Conservation (phyloP, 371 early-diverging fungal species). For the Capillidium heterosporum region DNA sequence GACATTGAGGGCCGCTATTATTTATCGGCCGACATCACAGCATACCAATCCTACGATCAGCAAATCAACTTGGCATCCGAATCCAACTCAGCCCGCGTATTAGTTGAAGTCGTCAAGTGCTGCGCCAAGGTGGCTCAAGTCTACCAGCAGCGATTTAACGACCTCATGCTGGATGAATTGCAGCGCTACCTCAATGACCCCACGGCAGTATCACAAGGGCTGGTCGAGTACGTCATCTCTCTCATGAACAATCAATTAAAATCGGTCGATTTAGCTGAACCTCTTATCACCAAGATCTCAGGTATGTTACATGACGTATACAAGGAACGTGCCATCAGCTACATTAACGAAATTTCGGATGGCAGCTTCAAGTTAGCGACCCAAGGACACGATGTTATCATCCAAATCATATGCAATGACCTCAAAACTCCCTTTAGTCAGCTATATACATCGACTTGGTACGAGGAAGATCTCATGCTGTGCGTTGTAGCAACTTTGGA, state of each 20-base stretch:
- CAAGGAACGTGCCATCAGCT: constrained; percentile 31
- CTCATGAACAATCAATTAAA: constrained; percentile 82
- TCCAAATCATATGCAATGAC: constrained; percentile 71
- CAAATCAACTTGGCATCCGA: constrained; percentile 77
- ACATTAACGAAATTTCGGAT: constrained; percentile 43
- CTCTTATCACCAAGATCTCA: constrained; percentile 43
- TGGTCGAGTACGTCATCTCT: constrained; percentile 86
- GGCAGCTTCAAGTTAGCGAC: constrained; percentile 70
- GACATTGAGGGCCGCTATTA: constrained; percentile 61
- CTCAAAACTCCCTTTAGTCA: constrained; percentile 44
- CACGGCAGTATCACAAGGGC: constrained; percentile 46
- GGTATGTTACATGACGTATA: constrained; percentile 44
- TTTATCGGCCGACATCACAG: constrained; percentile 58
- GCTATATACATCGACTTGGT: constrained; percentile 73
- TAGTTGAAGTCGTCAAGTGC: constrained; percentile 70
- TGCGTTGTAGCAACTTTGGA: constrained; percentile 71
- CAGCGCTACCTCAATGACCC: constrained; percentile 50
- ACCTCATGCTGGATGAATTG: constrained; percentile 47
- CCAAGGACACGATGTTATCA: constrained; percentile 40
- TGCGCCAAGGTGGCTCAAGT: constrained; percentile 67
- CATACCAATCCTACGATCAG: constrained; percentile 93
- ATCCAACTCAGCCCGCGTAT: constrained; percentile 63
- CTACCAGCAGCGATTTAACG: constrained; percentile 61
- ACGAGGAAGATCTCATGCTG: constrained; percentile 58
- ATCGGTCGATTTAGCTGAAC: constrained; percentile 74